Evolutionary conservation across 805 yeast genomes (phyloP), one percentile per base, ranked within the genome.

Genomic region (Ascoidea tarda): DNA sequence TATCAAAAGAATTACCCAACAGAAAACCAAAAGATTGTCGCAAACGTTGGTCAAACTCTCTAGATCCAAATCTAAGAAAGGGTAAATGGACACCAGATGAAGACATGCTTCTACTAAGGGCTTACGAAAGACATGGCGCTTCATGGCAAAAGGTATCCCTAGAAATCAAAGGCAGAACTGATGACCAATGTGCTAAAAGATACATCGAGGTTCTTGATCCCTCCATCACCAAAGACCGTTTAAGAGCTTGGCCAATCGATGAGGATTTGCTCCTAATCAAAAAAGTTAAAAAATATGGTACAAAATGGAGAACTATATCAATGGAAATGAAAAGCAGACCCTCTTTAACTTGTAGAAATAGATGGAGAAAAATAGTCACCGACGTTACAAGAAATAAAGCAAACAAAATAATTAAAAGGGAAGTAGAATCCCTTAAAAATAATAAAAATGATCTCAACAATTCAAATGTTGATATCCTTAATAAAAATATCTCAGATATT

Each of bases 161-260:
- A 50, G 82, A 77, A 51, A 84, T 90, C 10, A 77, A 79, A 3
- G 95, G 96, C 5, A 73, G 97, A 62, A 90, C 95, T 0, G 96
- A 89, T 61, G 96, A 89, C 65, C 97, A 90, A 69, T 90, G 98
- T 70, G 87, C 96, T 1, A 90, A 90, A 62, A 70, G 97, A 60
- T 90, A 87, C 63, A 79, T 82, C 14, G 97, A 90, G 61, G 96
- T 88, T 1, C 66, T 90, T 54, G 93, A 87, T 59, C 96, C 97
- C 5, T 73, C 71, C 32, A 68, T 70, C 52, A 84, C 89, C 6
- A 79, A 80, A 55, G 88, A 84, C 58, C 68, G 96, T 52, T 70
- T 88, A 48, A 75, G 87, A 59, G 81, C 84, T 2, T 90, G 98
- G 98, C 70, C 79, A 1, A 60, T 73, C 33, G 86, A 79, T 6